Conservation (phyloP, 306 rosid species). For the Castanea sativa region DNA sequence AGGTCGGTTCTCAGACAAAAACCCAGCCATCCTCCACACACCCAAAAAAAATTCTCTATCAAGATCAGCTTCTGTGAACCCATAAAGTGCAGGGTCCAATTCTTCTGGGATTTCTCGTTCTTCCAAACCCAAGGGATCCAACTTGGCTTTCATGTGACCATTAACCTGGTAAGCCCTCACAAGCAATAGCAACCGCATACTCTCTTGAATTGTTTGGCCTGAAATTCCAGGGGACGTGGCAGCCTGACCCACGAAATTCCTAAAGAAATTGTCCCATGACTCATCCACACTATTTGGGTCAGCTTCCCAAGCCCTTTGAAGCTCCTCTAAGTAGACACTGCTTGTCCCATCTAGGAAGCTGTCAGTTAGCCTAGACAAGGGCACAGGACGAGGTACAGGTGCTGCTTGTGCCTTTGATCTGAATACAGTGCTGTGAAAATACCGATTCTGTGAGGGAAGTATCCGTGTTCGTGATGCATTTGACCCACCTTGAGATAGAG, state of each 20-base stretch:
- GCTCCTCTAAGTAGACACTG: constrained; percentile 92
- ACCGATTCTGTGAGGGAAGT: constrained; percentile 48
- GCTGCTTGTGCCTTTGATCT: constrained; percentile 64
- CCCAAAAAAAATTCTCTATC: constrained; percentile 95
- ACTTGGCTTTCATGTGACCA: constrained; percentile 90
- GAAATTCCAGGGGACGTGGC: constrained; percentile 87
- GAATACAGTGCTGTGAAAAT: constrained; percentile 56
- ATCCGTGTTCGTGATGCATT: constrained; percentile 51
- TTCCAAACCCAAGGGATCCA: constrained; percentile 83
- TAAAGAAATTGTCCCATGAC: constrained; percentile 97
- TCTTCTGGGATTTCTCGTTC: constrained; percentile 62
- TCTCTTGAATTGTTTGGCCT: constrained; percentile 97
- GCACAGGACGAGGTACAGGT: constrained; percentile 84
- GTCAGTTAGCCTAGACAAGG: constrained; percentile 84
- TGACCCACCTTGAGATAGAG: constrained; percentile 55
- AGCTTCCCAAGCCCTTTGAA: constrained; percentile 98
- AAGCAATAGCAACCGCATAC: constrained; percentile 85
- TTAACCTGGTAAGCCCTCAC: constrained; percentile 95
- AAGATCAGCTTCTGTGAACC: constrained; percentile 91
- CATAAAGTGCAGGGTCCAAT: constrained; percentile 82
- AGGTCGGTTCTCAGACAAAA: constrained; percentile 94
- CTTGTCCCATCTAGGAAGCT: constrained; percentile 95
- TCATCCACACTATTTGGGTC: constrained; percentile 93
- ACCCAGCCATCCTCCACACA: constrained; percentile 97
- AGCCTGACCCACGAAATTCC: constrained; percentile 90